Conservation (phyloP, 805 yeast genomes). For the Ogataea nonfermentans region DNA sequence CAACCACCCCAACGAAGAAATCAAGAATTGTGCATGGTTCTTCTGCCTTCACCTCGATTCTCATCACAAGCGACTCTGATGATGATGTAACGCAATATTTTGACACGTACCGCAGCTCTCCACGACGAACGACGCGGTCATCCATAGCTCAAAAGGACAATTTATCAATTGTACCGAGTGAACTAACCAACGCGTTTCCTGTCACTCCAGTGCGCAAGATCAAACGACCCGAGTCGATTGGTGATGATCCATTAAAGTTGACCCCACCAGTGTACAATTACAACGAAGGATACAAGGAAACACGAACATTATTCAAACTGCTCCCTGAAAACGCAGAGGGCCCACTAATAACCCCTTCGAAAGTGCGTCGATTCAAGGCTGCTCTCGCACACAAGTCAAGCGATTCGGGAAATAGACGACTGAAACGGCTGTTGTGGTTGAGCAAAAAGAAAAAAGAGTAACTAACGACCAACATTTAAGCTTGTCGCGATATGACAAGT, state of each 20-base stretch:
- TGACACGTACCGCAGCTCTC: constrained; percentile 8
- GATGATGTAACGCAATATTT: constrained; percentile 16
- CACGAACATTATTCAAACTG: constrained; percentile 11
- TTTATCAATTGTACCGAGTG: constrained; percentile 9
- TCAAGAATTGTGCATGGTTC: constrained; percentile 1
- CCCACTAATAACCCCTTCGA: constrained; percentile 25
- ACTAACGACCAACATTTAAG: neutral
- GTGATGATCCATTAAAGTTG: constrained; percentile 20
- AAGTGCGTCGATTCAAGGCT: constrained; percentile 27
- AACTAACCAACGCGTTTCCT: neutral
- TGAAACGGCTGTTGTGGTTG: constrained; percentile 19
- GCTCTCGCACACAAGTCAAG: constrained; percentile 20
- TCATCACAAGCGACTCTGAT: constrained; percentile 19
- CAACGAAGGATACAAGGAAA: constrained; percentile 12
- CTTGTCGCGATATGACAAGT: constrained; percentile 1
- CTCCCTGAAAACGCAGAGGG: constrained; percentile 18
- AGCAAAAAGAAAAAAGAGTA: constrained; percentile 11
- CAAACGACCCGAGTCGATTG: constrained; percentile 10
- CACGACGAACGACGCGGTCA: constrained; percentile 23
- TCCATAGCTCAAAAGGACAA: constrained; percentile 21
- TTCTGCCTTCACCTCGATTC: constrained; percentile 15
- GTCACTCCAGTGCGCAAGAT: constrained; percentile 8
- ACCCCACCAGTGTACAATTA: constrained; percentile 18
- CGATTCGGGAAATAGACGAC: constrained; percentile 15
- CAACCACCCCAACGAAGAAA: constrained; percentile 10